A percentile compares a stretch with the other conserved stretches of the same genome.
phyloP scores from a whole-genome alignment of 2,329 filamentous ascomycete genomes.

The Ceratocystis huliohia region DNA sequence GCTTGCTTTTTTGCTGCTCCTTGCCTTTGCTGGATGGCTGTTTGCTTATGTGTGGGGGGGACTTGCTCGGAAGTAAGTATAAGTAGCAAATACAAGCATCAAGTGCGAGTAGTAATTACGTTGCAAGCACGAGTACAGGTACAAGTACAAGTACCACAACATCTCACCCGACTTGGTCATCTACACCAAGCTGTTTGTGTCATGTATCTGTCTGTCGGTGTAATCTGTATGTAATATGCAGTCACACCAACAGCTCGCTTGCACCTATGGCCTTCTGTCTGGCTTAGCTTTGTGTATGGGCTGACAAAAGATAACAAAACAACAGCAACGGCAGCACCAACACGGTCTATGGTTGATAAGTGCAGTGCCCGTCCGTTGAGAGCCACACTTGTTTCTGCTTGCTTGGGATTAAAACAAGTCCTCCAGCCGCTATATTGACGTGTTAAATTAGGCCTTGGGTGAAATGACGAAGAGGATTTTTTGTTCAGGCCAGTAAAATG shows the following conservation, averaged over 20 bases:
- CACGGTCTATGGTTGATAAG: no score
- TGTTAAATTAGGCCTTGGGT: no score
- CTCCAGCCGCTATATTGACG: no score
- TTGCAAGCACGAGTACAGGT: background rate
- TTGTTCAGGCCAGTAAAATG: background rate
- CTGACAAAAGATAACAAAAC: background rate
- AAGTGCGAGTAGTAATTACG: background rate
- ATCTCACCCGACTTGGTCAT: background rate
- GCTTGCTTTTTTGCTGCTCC: background rate
- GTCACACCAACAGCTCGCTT: conserved; percentile 1
- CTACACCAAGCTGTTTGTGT: background rate
- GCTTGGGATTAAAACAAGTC: no score
- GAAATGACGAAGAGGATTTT: background rate
- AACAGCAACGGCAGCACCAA: no score
- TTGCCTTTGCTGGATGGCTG: background rate
- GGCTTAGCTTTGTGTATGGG: background rate
- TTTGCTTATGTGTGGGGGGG: background rate
- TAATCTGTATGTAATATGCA: background rate
- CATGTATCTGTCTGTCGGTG: background rate
- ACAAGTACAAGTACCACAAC: background rate
- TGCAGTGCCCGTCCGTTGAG: no score
- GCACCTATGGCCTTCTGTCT: background rate
- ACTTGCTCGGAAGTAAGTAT: background rate
- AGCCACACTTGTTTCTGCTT: no score
- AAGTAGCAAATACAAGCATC: background rate